Evolutionary conservation across 257 asterid genomes (phyloP).

Genomic region (Solanum microdontum): DNA sequence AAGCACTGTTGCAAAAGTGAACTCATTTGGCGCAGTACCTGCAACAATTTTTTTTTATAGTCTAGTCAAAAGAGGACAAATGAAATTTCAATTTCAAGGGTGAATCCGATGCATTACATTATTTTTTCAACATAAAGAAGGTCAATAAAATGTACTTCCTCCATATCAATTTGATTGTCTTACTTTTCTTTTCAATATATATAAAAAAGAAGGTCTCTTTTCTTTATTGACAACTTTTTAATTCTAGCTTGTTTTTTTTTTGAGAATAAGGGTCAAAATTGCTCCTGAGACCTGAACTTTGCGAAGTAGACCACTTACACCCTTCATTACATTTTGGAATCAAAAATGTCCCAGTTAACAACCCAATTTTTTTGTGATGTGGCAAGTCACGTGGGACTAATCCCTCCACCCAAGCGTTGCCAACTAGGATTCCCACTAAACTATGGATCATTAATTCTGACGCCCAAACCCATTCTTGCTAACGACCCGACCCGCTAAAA

Average conservation of each 20-base stretch:
- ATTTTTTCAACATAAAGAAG: neutral
- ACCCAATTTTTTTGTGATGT: too few relatives aligned
- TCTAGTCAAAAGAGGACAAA: neutral
- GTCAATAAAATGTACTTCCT: neutral
- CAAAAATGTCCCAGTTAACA: too few relatives aligned
- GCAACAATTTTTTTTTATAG: constrained; percentile 1
- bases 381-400: too few relatives aligned
- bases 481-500: too few relatives aligned
- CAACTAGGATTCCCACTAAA: too few relatives aligned
- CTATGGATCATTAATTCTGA: too few relatives aligned
- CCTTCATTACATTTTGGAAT: too few relatives aligned
- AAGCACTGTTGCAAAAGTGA: constrained; percentile 71
- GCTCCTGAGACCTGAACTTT: too few relatives aligned
- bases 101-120: neutral
- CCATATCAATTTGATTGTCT: neutral
- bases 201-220: neutral
- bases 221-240: neutral
- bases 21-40: constrained; percentile 73
- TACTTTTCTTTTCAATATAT: neutral
- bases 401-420: too few relatives aligned
- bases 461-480: too few relatives aligned
- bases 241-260: neutral
- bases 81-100: neutral
- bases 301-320: too few relatives aligned
- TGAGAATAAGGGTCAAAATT: too few relatives aligned